Evolutionary conservation across 1,139 yeast species (phyloP).

Genomic region (Saccharomycopsis hybrid): DNA sequence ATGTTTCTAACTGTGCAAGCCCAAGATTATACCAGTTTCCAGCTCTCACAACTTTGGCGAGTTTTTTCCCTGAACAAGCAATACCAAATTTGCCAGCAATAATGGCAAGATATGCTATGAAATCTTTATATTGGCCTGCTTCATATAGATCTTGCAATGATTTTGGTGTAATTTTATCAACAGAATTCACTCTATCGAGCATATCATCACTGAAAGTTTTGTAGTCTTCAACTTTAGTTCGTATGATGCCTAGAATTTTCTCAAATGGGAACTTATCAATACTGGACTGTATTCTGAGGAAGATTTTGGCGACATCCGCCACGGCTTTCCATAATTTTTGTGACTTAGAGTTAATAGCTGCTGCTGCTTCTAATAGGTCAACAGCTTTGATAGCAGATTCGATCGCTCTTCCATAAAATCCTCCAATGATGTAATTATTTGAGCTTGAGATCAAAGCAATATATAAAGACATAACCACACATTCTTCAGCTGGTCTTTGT

Average conservation of each 20-base stretch:
- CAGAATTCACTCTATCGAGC: constrained; percentile 22
- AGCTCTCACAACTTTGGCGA: constrained; percentile 49
- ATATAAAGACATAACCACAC: constrained; percentile 51
- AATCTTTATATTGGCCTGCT: constrained; percentile 10
- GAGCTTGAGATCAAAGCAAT: constrained; percentile 55
- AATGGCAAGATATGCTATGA: constrained; percentile 6
- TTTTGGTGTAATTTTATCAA: constrained; percentile 30
- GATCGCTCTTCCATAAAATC: constrained; percentile 57
- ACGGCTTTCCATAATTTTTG: constrained; percentile 49
- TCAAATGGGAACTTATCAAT: constrained; percentile 39
- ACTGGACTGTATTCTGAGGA: constrained; percentile 40
- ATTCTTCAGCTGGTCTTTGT: constrained; percentile 44
- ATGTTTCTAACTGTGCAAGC: constrained; percentile 50
- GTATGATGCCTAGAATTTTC: too few species aligned
- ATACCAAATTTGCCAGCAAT: constrained; percentile 23
- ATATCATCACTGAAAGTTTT: constrained; percentile 12
- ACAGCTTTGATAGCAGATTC: constrained; percentile 42
- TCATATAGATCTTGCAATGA: not conserved
- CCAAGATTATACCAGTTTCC: constrained; percentile 67
- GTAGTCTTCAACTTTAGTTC: too few species aligned
- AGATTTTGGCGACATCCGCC: constrained; percentile 41
- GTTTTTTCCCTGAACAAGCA: constrained; percentile 38
- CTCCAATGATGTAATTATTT: constrained; percentile 45
- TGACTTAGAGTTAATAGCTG: constrained; percentile 32
- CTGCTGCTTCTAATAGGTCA: constrained; percentile 39